phyloP scores from a whole-genome alignment of 805 yeast genomes.

The Candida sakaeoensis region DNA sequence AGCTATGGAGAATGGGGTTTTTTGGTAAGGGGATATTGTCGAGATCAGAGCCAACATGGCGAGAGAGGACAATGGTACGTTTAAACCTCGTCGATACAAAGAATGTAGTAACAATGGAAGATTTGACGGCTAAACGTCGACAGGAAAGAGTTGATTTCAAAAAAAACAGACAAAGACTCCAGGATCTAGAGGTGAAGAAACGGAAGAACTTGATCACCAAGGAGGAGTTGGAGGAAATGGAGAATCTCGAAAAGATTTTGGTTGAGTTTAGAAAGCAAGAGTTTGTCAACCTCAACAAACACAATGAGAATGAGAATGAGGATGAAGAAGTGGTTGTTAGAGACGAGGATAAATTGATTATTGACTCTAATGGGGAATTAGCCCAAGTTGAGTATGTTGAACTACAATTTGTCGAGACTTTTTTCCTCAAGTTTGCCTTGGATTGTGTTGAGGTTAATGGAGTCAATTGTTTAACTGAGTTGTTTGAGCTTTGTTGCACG shows the following conservation, averaged over 20 bases:
- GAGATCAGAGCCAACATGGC: constrained; percentile 93
- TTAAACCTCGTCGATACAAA: constrained; percentile 35
- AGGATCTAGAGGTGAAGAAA: constrained; percentile 49
- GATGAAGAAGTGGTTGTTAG: constrained; percentile 12
- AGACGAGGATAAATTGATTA: constrained; percentile 10
- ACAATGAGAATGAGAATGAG: constrained; percentile 8
- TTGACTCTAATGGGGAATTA: constrained; percentile 16
- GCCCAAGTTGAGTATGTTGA: constrained; percentile 50
- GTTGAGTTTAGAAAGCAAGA: constrained; percentile 16
- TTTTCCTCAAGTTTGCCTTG: constrained; percentile 62
- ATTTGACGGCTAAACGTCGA: constrained; percentile 70
- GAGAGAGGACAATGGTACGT: constrained; percentile 54
- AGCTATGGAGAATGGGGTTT: constrained; percentile 81
- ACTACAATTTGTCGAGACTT: constrained; percentile 69
- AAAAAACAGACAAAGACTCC: constrained; percentile 49
- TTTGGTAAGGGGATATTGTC: constrained; percentile 91
- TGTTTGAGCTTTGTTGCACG: constrained; percentile 24
- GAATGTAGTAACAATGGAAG: constrained; percentile 54
- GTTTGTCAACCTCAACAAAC: constrained; percentile 9
- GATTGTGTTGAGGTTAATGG: constrained; percentile 40
- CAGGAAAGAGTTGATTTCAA: constrained; percentile 72
- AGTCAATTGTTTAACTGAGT: constrained; percentile 18
- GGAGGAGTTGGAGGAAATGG: constrained; percentile 20
- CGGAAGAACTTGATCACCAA: constrained; percentile 23
- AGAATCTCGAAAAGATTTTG: constrained; percentile 15